Percentiles rank a stretch among this genome's conserved stretches.
These are phyloP conservation scores for Lichtheimia corymbifera DNA, from an alignment of 371 early-diverging fungal genomes.

Conservation along the genomic window DNA sequence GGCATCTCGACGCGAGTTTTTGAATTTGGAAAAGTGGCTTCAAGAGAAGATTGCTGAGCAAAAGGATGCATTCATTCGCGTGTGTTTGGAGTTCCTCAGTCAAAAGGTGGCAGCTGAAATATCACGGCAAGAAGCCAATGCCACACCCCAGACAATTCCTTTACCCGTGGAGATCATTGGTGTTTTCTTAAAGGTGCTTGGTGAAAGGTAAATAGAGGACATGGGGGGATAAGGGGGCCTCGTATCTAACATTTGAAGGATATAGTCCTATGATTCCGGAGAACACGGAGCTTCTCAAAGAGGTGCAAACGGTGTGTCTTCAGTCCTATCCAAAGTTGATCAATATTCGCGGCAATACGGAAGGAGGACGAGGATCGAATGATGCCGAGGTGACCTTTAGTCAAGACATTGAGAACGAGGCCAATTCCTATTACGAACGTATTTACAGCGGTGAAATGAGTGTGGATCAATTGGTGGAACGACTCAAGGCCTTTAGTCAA, in stretches of 20 bases:
- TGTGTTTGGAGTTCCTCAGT: conserved; percentile 76
- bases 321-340: conserved; percentile 65
- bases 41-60: conserved; percentile 69
- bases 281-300: conserved; percentile 59
- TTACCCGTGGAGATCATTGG: conserved; percentile 71
- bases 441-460: conserved; percentile 78
- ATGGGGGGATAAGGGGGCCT: too few relatives aligned
- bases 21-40: conserved; percentile 88
- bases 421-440: conserved; percentile 74
- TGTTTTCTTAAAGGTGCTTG: conserved; percentile 69
- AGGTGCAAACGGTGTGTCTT: conserved; percentile 58
- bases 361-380: conserved; percentile 24
- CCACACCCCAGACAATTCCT: conserved; percentile 50
- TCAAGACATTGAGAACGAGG: conserved; percentile 70
- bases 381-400: conserved; percentile 39
- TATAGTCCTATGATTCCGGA: conserved; percentile 66
- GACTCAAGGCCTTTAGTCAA: conserved; percentile 69
- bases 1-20: conserved; percentile 79
- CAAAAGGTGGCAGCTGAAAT: conserved; percentile 60
- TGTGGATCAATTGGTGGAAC: conserved; percentile 74
- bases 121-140: conserved; percentile 33
- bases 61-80: conserved; percentile 69
- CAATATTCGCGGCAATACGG: conserved; percentile 31
- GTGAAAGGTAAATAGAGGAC: conserved; percentile 45
- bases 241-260: neutral